These are phyloP conservation scores for Camelina sativa DNA, from an alignment of 345 rosid species.

Conservation along the genomic window DNA sequence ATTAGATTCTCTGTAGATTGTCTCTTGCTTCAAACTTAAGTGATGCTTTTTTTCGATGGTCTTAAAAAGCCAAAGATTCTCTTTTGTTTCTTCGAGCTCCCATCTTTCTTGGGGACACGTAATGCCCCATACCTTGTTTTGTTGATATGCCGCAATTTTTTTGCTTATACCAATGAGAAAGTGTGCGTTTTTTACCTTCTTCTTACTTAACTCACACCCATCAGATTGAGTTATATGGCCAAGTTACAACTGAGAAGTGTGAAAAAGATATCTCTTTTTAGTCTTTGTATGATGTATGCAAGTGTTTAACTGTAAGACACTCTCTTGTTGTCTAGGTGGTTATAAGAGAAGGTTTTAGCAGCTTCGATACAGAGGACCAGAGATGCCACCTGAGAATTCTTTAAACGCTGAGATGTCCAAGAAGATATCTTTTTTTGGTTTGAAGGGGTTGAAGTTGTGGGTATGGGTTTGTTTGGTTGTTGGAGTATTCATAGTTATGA, in stretches of 20 bases:
- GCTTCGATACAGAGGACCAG: conserved; percentile 26
- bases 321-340: conserved; percentile 32
- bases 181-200: not conserved
- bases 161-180: conserved; percentile 4
- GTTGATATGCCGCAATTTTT: conserved; percentile 31
- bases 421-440: conserved; percentile 82
- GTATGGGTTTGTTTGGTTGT: conserved; percentile 83
- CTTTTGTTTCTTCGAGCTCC: conserved; percentile 24
- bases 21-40: conserved; percentile 74
- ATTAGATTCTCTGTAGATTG: conserved; percentile 49
- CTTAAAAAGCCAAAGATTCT: conserved; percentile 34
- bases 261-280: not conserved
- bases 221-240: not conserved
- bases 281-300: conserved; percentile 21
- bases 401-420: conserved; percentile 74
- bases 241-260: conserved; percentile 10
- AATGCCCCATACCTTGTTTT: conserved; percentile 40
- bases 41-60: conserved; percentile 58
- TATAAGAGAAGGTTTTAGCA: conserved; percentile 27
- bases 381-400: conserved; percentile 71
- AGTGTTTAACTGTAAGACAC: conserved; percentile 32
- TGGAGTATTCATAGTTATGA: conserved; percentile 73
- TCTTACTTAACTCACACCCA: not conserved
- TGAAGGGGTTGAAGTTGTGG: conserved; percentile 91
- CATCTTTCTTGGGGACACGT: conserved; percentile 36